Percentiles rank a stretch among this genome's conserved stretches.
Conservation (phyloP, 1,284 basidiomycete species). For the Porodaedalea pini region DNA sequence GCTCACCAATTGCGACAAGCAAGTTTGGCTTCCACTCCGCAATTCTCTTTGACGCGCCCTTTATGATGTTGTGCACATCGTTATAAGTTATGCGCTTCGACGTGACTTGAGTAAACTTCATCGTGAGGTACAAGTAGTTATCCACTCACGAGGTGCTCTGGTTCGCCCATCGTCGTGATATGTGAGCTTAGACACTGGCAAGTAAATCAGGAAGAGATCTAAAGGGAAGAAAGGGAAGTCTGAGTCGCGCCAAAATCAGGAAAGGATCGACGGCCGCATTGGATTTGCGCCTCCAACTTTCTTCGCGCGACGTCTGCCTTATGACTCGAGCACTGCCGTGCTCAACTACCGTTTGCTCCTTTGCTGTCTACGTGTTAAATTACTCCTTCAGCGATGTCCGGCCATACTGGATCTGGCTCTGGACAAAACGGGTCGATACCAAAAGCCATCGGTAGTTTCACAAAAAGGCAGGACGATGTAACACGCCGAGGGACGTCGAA, state of each 20-base stretch:
- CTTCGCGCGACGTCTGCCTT: too few relatives aligned
- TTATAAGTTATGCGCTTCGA: constrained; percentile 67
- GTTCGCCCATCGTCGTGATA: constrained; percentile 37
- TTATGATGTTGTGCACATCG: constrained; percentile 80
- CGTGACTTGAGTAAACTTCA: not conserved
- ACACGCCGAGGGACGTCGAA: constrained; percentile 69
- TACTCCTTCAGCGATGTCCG: not conserved
- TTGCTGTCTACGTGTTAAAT: not conserved
- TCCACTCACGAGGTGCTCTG: constrained; percentile 24
- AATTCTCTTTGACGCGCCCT: constrained; percentile 56
- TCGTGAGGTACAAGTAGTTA: not conserved
- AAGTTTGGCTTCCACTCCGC: constrained; percentile 74
- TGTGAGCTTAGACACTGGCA: not conserved
- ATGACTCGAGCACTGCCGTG: not conserved
- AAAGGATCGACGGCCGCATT: not conserved
- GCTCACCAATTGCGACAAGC: constrained; percentile 75
- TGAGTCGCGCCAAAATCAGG: not conserved
- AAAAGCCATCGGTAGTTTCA: constrained; percentile 67
- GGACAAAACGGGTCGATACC: constrained; percentile 21
- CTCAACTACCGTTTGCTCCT: not conserved
- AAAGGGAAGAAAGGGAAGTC: not conserved
- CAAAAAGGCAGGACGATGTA: constrained; percentile 65
- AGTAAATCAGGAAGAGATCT: not conserved
- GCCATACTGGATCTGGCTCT: constrained; percentile 5
- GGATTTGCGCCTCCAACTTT: not conserved